A percentile compares a stretch with the other conserved stretches of the same genome.
Conservation (phyloP, 2,329 filamentous ascomycete genomes). For the Rhytidhysteron rufulum region DNA sequence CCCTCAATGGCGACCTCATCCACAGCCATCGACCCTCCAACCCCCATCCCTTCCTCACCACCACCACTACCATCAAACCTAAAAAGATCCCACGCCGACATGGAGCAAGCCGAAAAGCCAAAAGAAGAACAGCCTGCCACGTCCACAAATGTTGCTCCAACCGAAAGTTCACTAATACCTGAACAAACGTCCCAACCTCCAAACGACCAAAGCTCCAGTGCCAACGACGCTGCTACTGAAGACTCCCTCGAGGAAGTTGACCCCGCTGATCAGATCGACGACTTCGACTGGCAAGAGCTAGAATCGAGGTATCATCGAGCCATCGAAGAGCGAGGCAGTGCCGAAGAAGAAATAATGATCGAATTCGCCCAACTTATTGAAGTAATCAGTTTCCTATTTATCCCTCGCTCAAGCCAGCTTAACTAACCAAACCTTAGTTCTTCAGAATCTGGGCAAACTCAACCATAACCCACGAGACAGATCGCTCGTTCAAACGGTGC, state of each 20-base stretch:
- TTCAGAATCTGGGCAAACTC: slow-evolving; percentile 77
- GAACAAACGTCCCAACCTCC: slow-evolving; percentile 23
- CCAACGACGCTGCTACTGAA: slow-evolving; percentile 4
- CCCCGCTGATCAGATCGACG: slow-evolving; percentile 38
- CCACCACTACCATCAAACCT: slow-evolving; percentile 14
- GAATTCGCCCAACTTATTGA: slow-evolving; percentile 57
- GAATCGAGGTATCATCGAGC: slow-evolving; percentile 64
- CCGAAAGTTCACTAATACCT: slow-evolving; percentile 9
- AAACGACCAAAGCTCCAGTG: slow-evolving; percentile 17
- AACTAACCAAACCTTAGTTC: slow-evolving; percentile 55
- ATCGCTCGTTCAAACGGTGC: slow-evolving; percentile 74
- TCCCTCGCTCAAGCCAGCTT: too few relatives aligned
- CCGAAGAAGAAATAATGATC: slow-evolving; percentile 62
- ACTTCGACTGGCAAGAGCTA: slow-evolving; percentile 77
- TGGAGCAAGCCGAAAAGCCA: slow-evolving; percentile 12
- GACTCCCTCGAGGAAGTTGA: slow-evolving; percentile 13
- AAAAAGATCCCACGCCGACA: slow-evolving; percentile 10
- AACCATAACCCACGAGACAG: slow-evolving; percentile 68
- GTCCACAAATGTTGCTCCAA: not conserved
- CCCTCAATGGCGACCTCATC: slow-evolving; percentile 4
- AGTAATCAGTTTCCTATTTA: slow-evolving; percentile 17
- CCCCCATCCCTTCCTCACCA: slow-evolving; percentile 2
- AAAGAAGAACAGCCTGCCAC: not conserved
- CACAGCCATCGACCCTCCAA: not conserved
- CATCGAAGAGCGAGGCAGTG: slow-evolving; percentile 58